Evolutionary conservation across 2,329 filamentous ascomycete genomes (phyloP), one percentile per base, ranked within the genome.

Genomic region (Trichoderma gracile): DNA sequence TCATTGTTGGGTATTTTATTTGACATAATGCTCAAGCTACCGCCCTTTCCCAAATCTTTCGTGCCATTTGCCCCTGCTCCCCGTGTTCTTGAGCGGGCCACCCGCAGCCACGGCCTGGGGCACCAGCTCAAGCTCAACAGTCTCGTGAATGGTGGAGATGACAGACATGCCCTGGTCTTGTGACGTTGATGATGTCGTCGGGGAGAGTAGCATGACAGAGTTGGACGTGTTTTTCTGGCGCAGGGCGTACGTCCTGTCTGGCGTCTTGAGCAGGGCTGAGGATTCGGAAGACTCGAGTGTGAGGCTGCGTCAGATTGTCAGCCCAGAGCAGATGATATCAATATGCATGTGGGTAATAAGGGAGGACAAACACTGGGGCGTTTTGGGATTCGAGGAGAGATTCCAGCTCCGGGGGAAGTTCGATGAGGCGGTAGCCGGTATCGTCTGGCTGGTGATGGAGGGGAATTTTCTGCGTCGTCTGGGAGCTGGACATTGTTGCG

Each of bases 211-310:
- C 69, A 88, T 83, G 53, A 89, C 78, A n/a, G 84, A 82, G 71
- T 89, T 89, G 52, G 86, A 89, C 0, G 86, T 88, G 73, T 88
- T 89, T 73, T 89, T 89, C 71, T 89, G 86, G 33, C 84, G 84
- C 53, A 89, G 79, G 6, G 80, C 80, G 75, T 87, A 89, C 17
- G 81, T 82, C 69, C 81, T 82, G 60, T 77, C 74, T 3, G 79
- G 80, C 1, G 81, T 80, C 69, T 77, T 81, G 61, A 89, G 79
- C 47, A 87, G 72, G 27, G 85, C 85, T 2, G 74, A 73, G 1
- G 79, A 75, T 23, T 81, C 77, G 21, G 83, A 82, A 14, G 81
- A 79, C 67, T 81, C 79, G 52, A 85, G 75, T 17, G 75, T 81
- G 59, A 84, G 75, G 3, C 82, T 85, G 66, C 10, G 5, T 49